Base-by-base conservation (phyloP, 768 basidiomycete species). In the Symmetrospora coprosmae region DNA sequence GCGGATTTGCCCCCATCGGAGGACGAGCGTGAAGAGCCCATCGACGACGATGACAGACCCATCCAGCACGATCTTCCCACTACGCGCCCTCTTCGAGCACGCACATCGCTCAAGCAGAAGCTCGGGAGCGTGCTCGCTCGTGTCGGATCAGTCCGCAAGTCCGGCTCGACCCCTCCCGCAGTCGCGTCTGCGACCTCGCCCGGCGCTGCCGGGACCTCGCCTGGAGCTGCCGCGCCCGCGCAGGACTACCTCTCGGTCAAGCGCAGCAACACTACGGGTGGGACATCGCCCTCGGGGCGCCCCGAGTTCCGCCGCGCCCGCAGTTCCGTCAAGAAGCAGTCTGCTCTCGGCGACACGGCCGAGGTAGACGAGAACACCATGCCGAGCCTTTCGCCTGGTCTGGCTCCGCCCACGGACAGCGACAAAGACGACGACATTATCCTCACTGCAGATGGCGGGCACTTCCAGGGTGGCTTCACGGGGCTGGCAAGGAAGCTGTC, bases 61-160 rank as follows among this genome's bases (percentile, higher is more conserved):
- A 58, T 58, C 17, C 55, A 58, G 43, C 55, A 58, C 23, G 55
- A 58, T 27, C 37, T 58, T 27, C 55, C 55, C 11, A 45, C 55
- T 23, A 58, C 55, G n/a, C 40, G 55, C 19, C 40, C 41, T 4
- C 19, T 58, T 25, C 43, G 46, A 46, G 21, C 55, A 30, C 55
- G 55, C 2, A 21, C 55, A n/a, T 58, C 55, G 25, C 55, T 58
- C 55, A 43, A 46, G 43, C 55, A 58, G 43, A 58, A 58, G 25
- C 31, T 58, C 27, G 55, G 55, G 17, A 58, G 55, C 31, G 14
- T 58, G 13, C 27, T 58, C 14, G 55, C 55, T 3, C 55, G 55
- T 34, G 55, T 58, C 5, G 55, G 55, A 2, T 34, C 31, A 14
- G 39, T 46, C 17, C 23, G 55, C 8, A 40, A 43, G 17, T 39